Percentiles rank a stretch among this genome's conserved stretches.
Evolutionary conservation across 805 yeast genomes (phyloP).

Genomic region (Yamadazyma philogaea): DNA sequence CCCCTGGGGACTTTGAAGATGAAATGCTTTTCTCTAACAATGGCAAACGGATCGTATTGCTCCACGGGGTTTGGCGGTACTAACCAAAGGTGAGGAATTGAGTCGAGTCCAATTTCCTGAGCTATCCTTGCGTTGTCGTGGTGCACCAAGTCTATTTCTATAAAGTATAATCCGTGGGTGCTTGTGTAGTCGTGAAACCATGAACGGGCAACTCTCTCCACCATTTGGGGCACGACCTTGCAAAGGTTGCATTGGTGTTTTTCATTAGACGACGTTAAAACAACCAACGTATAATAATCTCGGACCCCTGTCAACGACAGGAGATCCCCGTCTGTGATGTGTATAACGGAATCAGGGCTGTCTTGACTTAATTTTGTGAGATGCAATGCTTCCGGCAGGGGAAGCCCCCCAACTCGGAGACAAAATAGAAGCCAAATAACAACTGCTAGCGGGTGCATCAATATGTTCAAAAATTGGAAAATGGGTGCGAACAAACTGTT

Average conservation of each 20-base stretch:
- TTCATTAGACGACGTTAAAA: constrained; percentile 49
- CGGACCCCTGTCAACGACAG: constrained; percentile 44
- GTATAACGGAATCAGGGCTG: constrained; percentile 35
- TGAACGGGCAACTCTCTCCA: constrained; percentile 35
- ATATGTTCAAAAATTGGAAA: background rate
- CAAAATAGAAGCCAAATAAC: constrained; percentile 2
- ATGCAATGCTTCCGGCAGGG: constrained; percentile 8
- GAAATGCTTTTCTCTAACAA: constrained; percentile 28
- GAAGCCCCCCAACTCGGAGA: background rate
- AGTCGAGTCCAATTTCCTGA: constrained; percentile 38
- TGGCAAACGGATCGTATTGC: constrained; percentile 19
- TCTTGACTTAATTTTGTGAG: constrained; percentile 10
- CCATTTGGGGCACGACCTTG: constrained; percentile 37
- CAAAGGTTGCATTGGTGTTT: constrained; percentile 50
- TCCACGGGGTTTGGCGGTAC: constrained; percentile 47
- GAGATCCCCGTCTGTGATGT: constrained; percentile 41
- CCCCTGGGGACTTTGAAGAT: constrained; percentile 38
- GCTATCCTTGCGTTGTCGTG: constrained; percentile 40
- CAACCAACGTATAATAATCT: constrained; percentile 49
- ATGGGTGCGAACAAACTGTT: constrained; percentile 3
- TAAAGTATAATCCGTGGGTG: constrained; percentile 42
- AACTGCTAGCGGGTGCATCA: background rate
- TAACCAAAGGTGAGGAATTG: constrained; percentile 68
- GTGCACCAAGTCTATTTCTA: constrained; percentile 48
- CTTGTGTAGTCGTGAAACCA: constrained; percentile 45